A percentile compares a stretch with the other conserved stretches of the same genome.
Evolutionary conservation across 768 basidiomycete species (phyloP).

Genomic region (Coprinopsis sp.): DNA sequence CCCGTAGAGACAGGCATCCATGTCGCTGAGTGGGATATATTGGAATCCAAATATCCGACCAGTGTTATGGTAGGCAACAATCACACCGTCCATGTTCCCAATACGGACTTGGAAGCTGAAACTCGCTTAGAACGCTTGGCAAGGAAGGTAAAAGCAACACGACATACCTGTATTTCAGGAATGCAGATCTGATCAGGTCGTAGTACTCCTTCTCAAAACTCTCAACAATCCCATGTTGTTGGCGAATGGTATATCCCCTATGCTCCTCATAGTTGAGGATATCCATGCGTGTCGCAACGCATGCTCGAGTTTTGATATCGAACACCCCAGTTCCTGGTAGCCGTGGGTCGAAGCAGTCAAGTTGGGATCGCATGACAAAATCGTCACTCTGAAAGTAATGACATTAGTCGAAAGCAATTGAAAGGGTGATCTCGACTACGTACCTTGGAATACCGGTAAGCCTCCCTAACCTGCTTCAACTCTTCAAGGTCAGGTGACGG

Average conservation of each 20-base stretch:
- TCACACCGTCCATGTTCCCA: conserved; percentile 94
- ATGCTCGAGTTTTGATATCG: conserved; percentile 94
- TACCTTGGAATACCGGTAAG: conserved; percentile 85
- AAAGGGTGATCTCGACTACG: conserved; percentile 12
- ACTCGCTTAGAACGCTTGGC: neutral
- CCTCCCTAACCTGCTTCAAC: conserved; percentile 48
- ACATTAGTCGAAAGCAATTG: neutral
- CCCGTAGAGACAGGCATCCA: conserved; percentile 82
- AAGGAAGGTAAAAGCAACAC: neutral
- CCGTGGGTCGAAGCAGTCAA: conserved; percentile 78
- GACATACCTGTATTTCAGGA: conserved; percentile 83
- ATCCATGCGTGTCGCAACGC: conserved; percentile 79
- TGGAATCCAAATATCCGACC: conserved; percentile 89
- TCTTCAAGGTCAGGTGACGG: conserved; percentile 21
- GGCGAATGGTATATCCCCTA: conserved; percentile 70
- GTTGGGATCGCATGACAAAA: conserved; percentile 91
- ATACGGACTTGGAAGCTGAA: conserved; percentile 90
- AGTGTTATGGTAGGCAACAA: conserved; percentile 87
- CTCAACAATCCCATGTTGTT: conserved; percentile 55
- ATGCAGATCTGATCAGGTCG: conserved; percentile 89
- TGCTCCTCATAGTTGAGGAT: conserved; percentile 80
- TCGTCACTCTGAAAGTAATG: conserved; percentile 35
- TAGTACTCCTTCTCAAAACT: conserved; percentile 95
- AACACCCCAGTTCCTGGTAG: conserved; percentile 91
- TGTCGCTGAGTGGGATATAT: conserved; percentile 81